Base-by-base conservation (phyloP, 768 basidiomycete genomes). In the Brasilioporus rufonigricans region DNA sequence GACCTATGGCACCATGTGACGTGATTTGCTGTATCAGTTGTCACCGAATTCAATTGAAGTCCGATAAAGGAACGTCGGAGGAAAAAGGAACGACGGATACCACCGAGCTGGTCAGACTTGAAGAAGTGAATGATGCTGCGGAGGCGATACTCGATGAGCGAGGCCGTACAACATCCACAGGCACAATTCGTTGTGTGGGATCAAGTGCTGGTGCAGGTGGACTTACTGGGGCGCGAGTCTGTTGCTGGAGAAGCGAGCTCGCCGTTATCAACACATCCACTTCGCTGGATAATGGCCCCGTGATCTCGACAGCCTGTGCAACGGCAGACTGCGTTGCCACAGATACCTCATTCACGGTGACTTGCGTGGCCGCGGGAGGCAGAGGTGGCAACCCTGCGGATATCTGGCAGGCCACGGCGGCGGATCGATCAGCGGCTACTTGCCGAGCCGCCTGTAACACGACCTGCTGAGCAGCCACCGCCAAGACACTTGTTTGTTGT, bases 211-310 rank as follows among this genome's bases (percentile, higher is more conserved):
- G 38, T 47, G 61, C 53, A 35, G 67, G 49, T 56, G 65, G 61
- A 61, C 64, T 65, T 59, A 68, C 55, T 48, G 69, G 50, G 58
- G 57, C 41, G 44, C 66, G 73, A 44, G 68, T 72, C 53, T 79
- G 77, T 47, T 78, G 78, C 55, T 77, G 76, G 26, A 80, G 74
- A 48, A 82, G 72, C 41, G 77, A 74, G 58, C 73, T 77, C 38
- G 89, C 88, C 4, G 88, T 84, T 63, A 87, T 84, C 63, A 91
- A 78, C 60, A 91, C 88, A 61, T 91, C 89, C 48, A 92, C 85
- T 63, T 90, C 90, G 50, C 84, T 89, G 33, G 87, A 87, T 39
- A 80, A 70, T 16, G 84, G 81, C 29, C 88, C 87, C 38, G 84
- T 83, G 66, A 85, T 82, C 64, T 86, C 87, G 36, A 93, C 89